These are phyloP conservation scores for Chamaenerion angustifolium DNA, from an alignment of 345 rosid genomes.

Conservation along the genomic window DNA sequence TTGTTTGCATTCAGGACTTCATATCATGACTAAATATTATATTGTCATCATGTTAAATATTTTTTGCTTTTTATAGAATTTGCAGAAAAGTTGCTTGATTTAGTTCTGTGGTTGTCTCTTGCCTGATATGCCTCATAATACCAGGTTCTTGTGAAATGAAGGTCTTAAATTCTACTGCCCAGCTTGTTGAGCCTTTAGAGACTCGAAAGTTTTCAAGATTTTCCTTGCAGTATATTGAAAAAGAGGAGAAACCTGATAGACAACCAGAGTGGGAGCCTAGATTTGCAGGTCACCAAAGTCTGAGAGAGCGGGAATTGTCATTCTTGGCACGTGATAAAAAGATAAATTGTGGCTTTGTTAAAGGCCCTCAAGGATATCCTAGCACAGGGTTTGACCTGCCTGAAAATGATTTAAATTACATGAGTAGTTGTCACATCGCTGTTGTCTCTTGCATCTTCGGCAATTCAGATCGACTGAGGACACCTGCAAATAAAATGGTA, in stretches of 20 bases:
- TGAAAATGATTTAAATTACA: conserved; percentile 77
- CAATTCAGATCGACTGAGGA: conserved; percentile 86
- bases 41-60: too few relatives aligned
- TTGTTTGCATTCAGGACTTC: too few relatives aligned
- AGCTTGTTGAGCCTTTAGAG: conserved; percentile 77
- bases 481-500: conserved; percentile 75
- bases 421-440: conserved; percentile 91
- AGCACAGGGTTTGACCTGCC: conserved; percentile 90
- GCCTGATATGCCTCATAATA: conserved; percentile 2
- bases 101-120: conserved; percentile 3
- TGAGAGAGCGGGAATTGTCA: conserved; percentile 57
- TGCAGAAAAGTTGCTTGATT: background rate
- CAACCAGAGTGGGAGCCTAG: conserved; percentile 61
- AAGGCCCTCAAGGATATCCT: conserved; percentile 59
- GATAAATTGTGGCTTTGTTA: conserved; percentile 86
- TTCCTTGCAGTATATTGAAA: conserved; percentile 57
- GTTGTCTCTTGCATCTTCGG: conserved; percentile 93
- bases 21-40: too few relatives aligned
- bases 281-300: conserved; percentile 90
- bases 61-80: too few relatives aligned
- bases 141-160: conserved; percentile 79
- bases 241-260: conserved; percentile 49
- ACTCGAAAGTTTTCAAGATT: conserved; percentile 76
- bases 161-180: conserved; percentile 58
- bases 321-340: conserved; percentile 65